These are phyloP conservation scores for Corylus americana DNA, from an alignment of 306 rosid species.

Conservation along the genomic window DNA sequence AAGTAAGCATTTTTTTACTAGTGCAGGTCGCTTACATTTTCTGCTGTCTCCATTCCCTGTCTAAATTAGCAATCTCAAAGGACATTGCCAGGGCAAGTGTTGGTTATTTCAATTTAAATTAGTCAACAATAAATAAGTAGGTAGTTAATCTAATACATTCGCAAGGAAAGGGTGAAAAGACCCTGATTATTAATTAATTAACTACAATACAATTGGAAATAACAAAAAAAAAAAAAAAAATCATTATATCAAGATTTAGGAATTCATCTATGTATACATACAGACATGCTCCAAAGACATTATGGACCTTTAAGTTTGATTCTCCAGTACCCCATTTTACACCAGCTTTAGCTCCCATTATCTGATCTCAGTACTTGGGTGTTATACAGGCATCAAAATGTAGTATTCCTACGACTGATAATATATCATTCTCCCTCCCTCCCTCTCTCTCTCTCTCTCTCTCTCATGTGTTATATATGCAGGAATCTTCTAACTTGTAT, in stretches of 20 bases:
- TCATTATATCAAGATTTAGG: neutral
- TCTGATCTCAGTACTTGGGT: neutral
- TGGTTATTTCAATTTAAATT: neutral
- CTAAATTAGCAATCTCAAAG: constrained; percentile 1
- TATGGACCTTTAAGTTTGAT: neutral
- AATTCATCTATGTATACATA: neutral
- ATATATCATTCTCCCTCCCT: neutral
- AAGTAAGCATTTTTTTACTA: neutral
- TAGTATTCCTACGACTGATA: neutral
- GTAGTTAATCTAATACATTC: neutral
- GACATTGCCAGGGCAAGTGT: neutral
- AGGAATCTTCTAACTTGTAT: constrained; percentile 10
- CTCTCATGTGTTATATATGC: constrained; percentile 15
- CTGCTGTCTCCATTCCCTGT: constrained; percentile 12
- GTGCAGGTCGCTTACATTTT: neutral
- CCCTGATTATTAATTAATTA: neutral
- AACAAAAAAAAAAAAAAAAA: neutral
- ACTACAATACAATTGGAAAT: neutral
- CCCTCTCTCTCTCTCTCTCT: constrained; percentile 10
- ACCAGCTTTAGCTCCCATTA: neutral
- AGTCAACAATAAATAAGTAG: neutral
- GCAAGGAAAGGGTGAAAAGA: neutral
- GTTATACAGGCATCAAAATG: neutral
- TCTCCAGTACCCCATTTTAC: neutral
- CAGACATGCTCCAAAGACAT: neutral